Evolutionary conservation across 2,329 filamentous ascomycete genomes (phyloP).

Genomic region (Diaporthe ilicicola): DNA sequence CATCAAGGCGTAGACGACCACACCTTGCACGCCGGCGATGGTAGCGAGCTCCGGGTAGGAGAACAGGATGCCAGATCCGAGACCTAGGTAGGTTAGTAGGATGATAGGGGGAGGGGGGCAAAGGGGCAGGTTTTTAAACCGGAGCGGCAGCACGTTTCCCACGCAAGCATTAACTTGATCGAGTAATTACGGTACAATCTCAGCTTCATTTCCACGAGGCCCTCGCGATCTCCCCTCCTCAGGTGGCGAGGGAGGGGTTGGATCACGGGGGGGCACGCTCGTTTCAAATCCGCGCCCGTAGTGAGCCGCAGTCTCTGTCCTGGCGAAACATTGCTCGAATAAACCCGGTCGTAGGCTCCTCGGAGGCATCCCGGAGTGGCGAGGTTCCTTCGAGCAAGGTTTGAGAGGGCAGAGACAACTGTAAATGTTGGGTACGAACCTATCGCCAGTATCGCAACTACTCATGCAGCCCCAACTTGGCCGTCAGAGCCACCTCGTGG

Average conservation of each 20-base stretch:
- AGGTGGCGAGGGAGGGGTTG: constrained; percentile 52
- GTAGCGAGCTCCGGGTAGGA: constrained; percentile 84
- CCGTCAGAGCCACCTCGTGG: constrained; percentile 5
- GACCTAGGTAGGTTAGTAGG: constrained; percentile 67
- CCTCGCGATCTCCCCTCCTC: constrained; percentile 48
- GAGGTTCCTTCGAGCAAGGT: not conserved
- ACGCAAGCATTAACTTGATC: constrained; percentile 99
- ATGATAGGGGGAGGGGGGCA: constrained; percentile 37
- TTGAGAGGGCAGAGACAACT: constrained; percentile 42
- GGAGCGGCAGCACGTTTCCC: constrained; percentile 96
- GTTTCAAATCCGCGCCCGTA: constrained; percentile 81
- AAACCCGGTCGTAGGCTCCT: not conserved
- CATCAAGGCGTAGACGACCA: constrained; percentile 78
- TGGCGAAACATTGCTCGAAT: constrained; percentile 23
- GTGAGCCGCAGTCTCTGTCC: constrained; percentile 71
- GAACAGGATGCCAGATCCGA: constrained; percentile 86
- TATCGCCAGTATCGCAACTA: constrained; percentile 46
- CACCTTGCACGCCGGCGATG: constrained; percentile 80
- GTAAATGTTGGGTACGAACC: constrained; percentile 55
- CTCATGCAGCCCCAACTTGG: constrained; percentile 11
- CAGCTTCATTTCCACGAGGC: constrained; percentile 73
- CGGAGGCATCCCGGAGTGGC: not conserved
- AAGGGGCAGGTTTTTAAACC: constrained; percentile 48
- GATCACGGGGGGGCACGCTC: constrained; percentile 51
- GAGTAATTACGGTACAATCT: constrained; percentile 96